phyloP scores from a whole-genome alignment of 2,329 filamentous ascomycete genomes.

The Gnomoniopsis sp. region DNA sequence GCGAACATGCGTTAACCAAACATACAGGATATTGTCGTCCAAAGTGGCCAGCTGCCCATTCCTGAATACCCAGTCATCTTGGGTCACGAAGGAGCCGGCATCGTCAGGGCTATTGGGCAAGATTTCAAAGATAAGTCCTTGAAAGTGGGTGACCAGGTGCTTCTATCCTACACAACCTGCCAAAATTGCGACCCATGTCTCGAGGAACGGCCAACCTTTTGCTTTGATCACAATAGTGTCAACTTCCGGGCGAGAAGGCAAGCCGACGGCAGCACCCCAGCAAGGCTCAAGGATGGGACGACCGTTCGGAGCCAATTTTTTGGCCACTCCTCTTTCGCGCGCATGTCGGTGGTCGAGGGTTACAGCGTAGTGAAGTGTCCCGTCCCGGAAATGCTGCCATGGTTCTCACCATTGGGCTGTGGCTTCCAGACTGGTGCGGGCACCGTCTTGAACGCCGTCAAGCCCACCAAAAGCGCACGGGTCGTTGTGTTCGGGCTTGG shows the following conservation, averaged over 20 bases:
- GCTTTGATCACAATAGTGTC: conserved; percentile 20
- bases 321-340: conserved; percentile 29
- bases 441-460: conserved; percentile 35
- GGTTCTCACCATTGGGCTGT: conserved; percentile 38
- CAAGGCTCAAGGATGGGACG: conserved; percentile 11
- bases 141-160: conserved; percentile 30
- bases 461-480: conserved; percentile 23
- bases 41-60: conserved; percentile 23
- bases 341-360: conserved; percentile 23
- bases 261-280: conserved; percentile 19
- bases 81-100: conserved; percentile 25
- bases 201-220: conserved; percentile 26
- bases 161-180: conserved; percentile 33
- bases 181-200: conserved; percentile 28
- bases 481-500: conserved; percentile 37
- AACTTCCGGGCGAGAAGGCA: conserved; percentile 23
- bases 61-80: conserved; percentile 27
- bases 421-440: conserved; percentile 41
- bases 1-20: background rate
- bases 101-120: conserved; percentile 27
- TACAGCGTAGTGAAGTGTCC: conserved; percentile 24
- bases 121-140: conserved; percentile 25
- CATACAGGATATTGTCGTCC: conserved; percentile 25
- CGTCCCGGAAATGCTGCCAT: conserved; percentile 24
- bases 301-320: conserved; percentile 29